Conservation (phyloP, 306 rosid species). For the Oxytropis ochrocephala region DNA sequence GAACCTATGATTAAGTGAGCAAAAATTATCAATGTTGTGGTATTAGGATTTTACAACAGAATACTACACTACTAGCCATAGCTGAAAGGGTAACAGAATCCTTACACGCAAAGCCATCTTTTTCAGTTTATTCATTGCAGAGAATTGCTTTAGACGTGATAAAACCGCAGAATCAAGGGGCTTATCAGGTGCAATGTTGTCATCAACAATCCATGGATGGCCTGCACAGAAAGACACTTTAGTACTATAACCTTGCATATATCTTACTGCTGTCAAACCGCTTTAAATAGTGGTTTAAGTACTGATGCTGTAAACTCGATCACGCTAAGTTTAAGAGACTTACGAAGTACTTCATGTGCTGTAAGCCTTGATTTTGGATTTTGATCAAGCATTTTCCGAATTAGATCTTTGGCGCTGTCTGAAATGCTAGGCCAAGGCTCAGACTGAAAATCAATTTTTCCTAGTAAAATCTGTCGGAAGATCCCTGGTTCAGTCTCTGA, state of each 20-base stretch:
- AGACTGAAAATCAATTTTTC: slow-evolving; percentile 52
- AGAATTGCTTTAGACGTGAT: slow-evolving; percentile 52
- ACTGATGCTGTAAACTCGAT: neutral
- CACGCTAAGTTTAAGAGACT: slow-evolving; percentile 15
- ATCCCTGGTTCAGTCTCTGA: slow-evolving; percentile 52
- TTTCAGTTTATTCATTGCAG: slow-evolving; percentile 59
- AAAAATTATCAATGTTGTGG: neutral
- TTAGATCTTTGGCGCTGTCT: slow-evolving; percentile 55
- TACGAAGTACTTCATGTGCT: slow-evolving; percentile 48
- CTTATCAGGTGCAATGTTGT: slow-evolving; percentile 51
- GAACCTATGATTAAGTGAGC: slow-evolving; percentile 28
- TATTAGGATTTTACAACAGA: neutral
- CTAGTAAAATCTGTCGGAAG: slow-evolving; percentile 46
- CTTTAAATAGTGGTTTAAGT: neutral
- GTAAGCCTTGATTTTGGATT: slow-evolving; percentile 46
- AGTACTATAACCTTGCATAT: slow-evolving; percentile 5
- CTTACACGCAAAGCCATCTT: slow-evolving; percentile 62
- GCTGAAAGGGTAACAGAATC: slow-evolving; percentile 13
- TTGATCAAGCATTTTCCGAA: slow-evolving; percentile 54
- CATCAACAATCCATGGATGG: slow-evolving; percentile 62
- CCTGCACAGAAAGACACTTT: slow-evolving; percentile 30
- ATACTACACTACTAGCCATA: neutral
- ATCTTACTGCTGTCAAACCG: neutral
- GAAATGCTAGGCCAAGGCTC: slow-evolving; percentile 63
- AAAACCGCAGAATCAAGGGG: slow-evolving; percentile 62